Conservation (phyloP, 768 basidiomycete species). For the Hortiboletus campestris region DNA sequence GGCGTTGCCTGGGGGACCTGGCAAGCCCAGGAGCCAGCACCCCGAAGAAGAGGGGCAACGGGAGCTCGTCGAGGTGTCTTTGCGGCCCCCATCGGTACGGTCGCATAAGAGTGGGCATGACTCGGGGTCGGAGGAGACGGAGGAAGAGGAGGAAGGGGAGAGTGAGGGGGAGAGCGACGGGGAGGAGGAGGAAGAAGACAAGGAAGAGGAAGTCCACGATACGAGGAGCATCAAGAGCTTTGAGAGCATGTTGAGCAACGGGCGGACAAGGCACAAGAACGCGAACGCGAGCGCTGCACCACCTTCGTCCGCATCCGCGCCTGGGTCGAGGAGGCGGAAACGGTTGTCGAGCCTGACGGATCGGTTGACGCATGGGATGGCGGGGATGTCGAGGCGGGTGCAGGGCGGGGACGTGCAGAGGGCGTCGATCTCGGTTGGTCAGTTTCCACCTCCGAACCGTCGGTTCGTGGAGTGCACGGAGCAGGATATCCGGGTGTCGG, state of each 20-base stretch:
- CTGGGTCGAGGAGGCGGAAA: constrained; percentile 52
- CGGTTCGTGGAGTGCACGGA: constrained; percentile 71
- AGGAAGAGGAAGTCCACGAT: constrained; percentile 43
- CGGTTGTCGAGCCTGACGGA: constrained; percentile 52
- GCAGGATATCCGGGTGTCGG: constrained; percentile 77
- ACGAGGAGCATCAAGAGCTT: constrained; percentile 81
- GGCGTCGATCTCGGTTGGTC: constrained; percentile 36
- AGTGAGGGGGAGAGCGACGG: constrained; percentile 28
- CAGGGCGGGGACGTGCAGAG: constrained; percentile 32
- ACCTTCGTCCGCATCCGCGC: background rate
- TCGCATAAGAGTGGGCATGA: constrained; percentile 20
- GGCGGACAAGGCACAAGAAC: constrained; percentile 22
- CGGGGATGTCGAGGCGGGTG: constrained; percentile 49
- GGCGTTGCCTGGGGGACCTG: constrained; percentile 48
- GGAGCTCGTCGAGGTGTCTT: constrained; percentile 55
- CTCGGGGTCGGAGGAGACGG: constrained; percentile 21
- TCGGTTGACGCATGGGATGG: constrained; percentile 70
- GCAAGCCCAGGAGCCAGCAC: constrained; percentile 3
- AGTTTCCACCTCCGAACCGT: constrained; percentile 59
- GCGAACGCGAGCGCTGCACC: background rate
- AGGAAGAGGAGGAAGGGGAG: constrained; percentile 20
- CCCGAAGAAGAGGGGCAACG: constrained; percentile 41
- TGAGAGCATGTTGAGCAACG: constrained; percentile 71
- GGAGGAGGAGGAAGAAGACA: constrained; percentile 25
- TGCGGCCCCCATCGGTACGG: constrained; percentile 47